Evolutionary conservation across 768 basidiomycete species (phyloP), one percentile per base, ranked within the genome.

Genomic region (Amanita molliuscula): DNA sequence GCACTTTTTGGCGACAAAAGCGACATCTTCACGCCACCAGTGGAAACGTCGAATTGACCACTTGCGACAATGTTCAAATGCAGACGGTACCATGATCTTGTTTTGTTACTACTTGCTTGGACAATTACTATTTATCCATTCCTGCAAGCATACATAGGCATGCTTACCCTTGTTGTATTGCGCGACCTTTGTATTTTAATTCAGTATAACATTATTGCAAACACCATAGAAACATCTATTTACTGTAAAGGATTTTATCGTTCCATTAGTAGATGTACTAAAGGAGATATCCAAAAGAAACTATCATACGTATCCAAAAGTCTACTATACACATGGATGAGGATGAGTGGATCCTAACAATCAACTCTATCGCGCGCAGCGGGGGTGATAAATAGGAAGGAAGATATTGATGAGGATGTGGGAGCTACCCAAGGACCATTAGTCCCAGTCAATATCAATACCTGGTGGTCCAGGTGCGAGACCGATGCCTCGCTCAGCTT

Each of bases 381-480:
- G 28, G 18, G n/a, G 10, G 44, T 1, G 16, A 34, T 35, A 35
- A 26, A 25, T 33, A 46, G 13, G 4, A 36, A 29, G 18, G 1
- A 10, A 9, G 26, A 48, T 31, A 33, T 15, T 15, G 6, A 16
- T 37, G 21, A 26, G 18, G 6, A 8, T 15, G 34, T n/a, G 11
- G 9, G 20, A 37, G 5, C 16, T 33, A 20, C 37, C 20, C 6
- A 5, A 37, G 11, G 48, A 47, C 18, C 18, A 59, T 80, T 73
- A 89, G 60, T 82, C 79, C 88, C 88, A 91, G 53, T 91, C 87
- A 55, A 91, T 84, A 47, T 76, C 68, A 53, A 90, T 67, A 48
- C 87, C 86, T 26, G 78, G 85, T 11, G 84, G 81, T 21, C 75
- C 76, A 20, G 79, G 62, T 31, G 82, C 80, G 37, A 90, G 66